Evolutionary conservation across 2,329 filamentous ascomycete genomes (phyloP), one percentile per base, ranked within the genome.

Genomic region (Exophiala xenobiotica): DNA sequence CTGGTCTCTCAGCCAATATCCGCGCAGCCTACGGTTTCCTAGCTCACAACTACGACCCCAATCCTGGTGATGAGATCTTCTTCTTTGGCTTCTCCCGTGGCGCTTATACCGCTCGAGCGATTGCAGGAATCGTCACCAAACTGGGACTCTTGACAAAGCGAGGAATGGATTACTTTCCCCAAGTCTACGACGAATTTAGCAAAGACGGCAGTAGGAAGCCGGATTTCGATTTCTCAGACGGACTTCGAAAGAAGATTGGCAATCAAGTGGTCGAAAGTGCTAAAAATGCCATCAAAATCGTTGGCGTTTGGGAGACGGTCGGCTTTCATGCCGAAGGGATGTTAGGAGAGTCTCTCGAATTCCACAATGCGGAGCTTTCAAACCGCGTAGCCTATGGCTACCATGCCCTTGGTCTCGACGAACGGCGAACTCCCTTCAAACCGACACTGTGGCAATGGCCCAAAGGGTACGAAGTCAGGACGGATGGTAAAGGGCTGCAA

Each of bases 401-500:
- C 55, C 69, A 72, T 24, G 69, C 69, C 9, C 52, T 72, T 9
- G 66, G 67, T 1, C 58, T 72, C 3, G 70, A 72, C 46, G 70
- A 72, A 51, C 64, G 67, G 29, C 63, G 69, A 14, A 59, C 60
- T 7, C 74, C 78, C 0, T 81, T 79, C 56, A 68, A 69, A 0
- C 78, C 78, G 0, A 77, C 78, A 0, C 63, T 81, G 1, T 81
- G 78, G 78, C 73, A 76, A 45, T 71, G 76, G 49, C 53, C 55
- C 24, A 14, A 35, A 70, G 71, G 22, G 74, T 72, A 52, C 65
- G 58, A n/a, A 76, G 8, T 61, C 3, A 23, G 19, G 11, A 24
- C 6, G 14, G 46, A 44, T 14, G 33, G 46, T 14, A 29, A 49
- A 7, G 53, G 56, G 33, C 45, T 54, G 7, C 54, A 67, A 53